Base-by-base conservation (phyloP, 2,329 filamentous ascomycete genomes). In the Camptophora hylomeconis region DNA sequence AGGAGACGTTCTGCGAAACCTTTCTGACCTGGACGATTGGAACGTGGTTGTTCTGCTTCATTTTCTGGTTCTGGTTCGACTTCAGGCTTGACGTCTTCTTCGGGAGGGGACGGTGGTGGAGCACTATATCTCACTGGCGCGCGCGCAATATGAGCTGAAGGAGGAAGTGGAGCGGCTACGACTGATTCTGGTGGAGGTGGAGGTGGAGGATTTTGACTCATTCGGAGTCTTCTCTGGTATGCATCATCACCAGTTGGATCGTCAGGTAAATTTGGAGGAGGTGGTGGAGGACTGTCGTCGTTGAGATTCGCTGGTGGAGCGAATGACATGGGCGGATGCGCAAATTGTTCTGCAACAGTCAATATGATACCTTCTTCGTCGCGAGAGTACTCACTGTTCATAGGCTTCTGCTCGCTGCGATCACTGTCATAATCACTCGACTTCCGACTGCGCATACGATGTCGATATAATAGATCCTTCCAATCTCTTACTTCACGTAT, bases 1-100 rank as follows among this genome's bases (percentile, higher is more conserved):
- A 98, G 83, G 32, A 95, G 69, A 18, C 84, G 78, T 41, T 84
- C 72, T 1, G 83, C 89, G 52, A 93, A 93, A 28, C 77, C 80
- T 40, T 75, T 70, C 52, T 92, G 80, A 10, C 83, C 82, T 0
- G 84, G 83, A 3, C 75, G 72, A 32, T 61, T 70, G 22, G 75
- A 76, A 20, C 71, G 69, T 17, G 63, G 54, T 12, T 53, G 48
- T 28, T 52, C 51, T 10, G 43, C 42, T 26, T 48, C 48, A 12
- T 46, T 44, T 18, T 52, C 46, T 6, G 33, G 24, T 12, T 16
- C 32, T n/a, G 24, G 14, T 28, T 48, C 38, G 9, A 42, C 41
- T 21, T 41, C 38, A 41, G 67, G 61, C 24, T 67, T 50, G 41
- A 67, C 58, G 20, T 65, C 60, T 45, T 68, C 58, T 5, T 68